phyloP scores from a whole-genome alignment of 78 protist species.

The Guillardia theta region DNA sequence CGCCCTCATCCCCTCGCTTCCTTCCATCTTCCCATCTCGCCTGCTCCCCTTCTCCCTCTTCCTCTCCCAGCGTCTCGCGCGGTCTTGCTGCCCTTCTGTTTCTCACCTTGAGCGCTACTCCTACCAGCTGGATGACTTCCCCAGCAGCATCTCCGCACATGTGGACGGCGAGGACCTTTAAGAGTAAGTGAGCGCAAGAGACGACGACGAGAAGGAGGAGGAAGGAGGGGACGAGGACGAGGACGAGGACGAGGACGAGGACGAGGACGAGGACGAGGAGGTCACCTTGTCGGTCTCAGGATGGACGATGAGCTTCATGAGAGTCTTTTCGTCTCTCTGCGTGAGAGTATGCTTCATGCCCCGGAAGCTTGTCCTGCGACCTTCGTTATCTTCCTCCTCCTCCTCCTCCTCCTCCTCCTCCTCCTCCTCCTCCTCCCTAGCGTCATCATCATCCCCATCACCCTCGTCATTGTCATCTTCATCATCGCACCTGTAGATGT shows the following conservation, averaged over 20 bases:
- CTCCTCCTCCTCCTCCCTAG: not conserved
- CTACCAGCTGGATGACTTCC: not conserved
- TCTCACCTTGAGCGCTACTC: constrained; percentile 26
- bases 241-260: not conserved
- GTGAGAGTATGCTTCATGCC: constrained; percentile 23
- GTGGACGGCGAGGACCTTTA: not conserved
- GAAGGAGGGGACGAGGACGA: not conserved
- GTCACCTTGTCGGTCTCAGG: constrained; percentile 12
- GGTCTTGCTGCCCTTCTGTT: too few species aligned
- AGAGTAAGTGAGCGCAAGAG: not conserved
- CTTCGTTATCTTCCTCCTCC: not conserved
- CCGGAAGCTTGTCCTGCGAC: not conserved
- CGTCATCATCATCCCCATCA: too few species aligned
- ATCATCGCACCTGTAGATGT: not conserved
- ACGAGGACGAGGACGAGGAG: not conserved
- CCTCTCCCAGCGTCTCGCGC: too few species aligned
- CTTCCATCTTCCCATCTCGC: too few species aligned
- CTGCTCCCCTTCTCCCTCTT: too few species aligned
- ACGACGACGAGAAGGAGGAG: not conserved
- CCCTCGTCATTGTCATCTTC: too few species aligned
- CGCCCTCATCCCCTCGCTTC: too few species aligned
- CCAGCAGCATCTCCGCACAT: not conserved
- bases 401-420: not conserved
- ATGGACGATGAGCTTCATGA: constrained; percentile 12
- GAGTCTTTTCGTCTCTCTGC: not conserved